phyloP scores from a whole-genome alignment of 805 yeast species.

The Candida boidinii region DNA sequence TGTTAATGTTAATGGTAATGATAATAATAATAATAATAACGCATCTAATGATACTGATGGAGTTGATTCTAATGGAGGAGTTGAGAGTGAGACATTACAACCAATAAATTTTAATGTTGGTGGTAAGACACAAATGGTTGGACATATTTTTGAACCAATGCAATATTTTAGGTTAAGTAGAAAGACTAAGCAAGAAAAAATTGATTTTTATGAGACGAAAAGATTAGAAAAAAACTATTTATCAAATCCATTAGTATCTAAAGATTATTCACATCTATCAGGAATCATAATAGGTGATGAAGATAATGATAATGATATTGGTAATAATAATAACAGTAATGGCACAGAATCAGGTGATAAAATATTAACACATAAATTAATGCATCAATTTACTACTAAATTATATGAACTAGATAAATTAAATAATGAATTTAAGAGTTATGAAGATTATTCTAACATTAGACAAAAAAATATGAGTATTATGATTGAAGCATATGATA shows the following conservation, averaged over 20 bases:
- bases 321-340: too few species aligned
- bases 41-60: slow-evolving; percentile 2
- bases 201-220: slow-evolving; percentile 48
- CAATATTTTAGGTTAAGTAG: slow-evolving; percentile 9
- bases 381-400: slow-evolving; percentile 44
- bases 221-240: slow-evolving; percentile 61
- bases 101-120: slow-evolving; percentile 12
- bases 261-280: slow-evolving; percentile 21
- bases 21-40: slow-evolving; percentile 2
- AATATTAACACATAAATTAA: slow-evolving; percentile 54
- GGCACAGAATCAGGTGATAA: slow-evolving; percentile 18
- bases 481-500: slow-evolving; percentile 33
- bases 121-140: slow-evolving; percentile 20
- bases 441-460: slow-evolving; percentile 28
- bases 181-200: slow-evolving; percentile 9
- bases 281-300: slow-evolving; percentile 25
- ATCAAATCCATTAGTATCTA: slow-evolving; percentile 49
- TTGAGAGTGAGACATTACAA: slow-evolving; percentile 2
- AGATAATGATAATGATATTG: slow-evolving; percentile 16
- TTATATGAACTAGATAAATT: slow-evolving; percentile 35
- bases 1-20: slow-evolving; percentile 8
- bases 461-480: slow-evolving; percentile 36
- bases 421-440: slow-evolving; percentile 37
- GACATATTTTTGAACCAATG: slow-evolving; percentile 11
- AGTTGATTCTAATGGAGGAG: background rate